phyloP scores from a whole-genome alignment of 164 flowering plant genomes.

The Chimonanthus praecox region DNA sequence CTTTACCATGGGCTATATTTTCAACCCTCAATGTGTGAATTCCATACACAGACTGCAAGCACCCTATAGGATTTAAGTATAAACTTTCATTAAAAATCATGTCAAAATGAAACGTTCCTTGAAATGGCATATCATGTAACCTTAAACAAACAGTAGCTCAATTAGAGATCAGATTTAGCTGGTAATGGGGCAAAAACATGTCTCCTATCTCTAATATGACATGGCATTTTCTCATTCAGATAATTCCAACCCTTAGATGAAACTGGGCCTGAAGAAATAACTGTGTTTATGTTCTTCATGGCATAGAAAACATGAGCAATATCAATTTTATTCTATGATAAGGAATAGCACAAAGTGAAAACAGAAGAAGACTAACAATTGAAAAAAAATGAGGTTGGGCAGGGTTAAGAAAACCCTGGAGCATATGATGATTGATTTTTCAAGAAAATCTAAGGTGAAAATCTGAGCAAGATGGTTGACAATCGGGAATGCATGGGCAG shows the following conservation, averaged over 20 bases:
- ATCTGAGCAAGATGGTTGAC: too few species aligned
- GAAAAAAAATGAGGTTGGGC: not conserved
- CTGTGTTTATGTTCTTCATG: not conserved
- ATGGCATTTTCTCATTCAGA: not conserved
- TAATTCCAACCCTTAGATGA: not conserved
- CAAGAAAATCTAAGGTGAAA: too few species aligned
- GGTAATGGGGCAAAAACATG: not conserved
- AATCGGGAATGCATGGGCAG: not conserved
- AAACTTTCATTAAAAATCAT: not conserved
- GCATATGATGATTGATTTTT: too few species aligned
- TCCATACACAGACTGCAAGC: constrained; percentile 68
- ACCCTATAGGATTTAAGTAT: constrained; percentile 37
- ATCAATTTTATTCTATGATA: too few species aligned
- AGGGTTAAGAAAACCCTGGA: not conserved
- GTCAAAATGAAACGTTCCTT: not conserved
- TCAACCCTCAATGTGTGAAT: constrained; percentile 71
- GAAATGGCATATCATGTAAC: not conserved
- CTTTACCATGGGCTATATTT: constrained; percentile 62
- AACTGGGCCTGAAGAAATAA: not conserved
- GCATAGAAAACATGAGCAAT: not conserved
- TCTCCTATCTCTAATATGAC: not conserved
- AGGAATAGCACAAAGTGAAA: not conserved
- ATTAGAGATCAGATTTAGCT: not conserved
- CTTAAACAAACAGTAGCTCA: constrained; percentile 2
- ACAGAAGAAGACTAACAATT: not conserved